Percentiles rank a stretch among this genome's conserved stretches.
Conservation (phyloP, 129 eudicot genomes). For the Flaveria ramosissima region DNA sequence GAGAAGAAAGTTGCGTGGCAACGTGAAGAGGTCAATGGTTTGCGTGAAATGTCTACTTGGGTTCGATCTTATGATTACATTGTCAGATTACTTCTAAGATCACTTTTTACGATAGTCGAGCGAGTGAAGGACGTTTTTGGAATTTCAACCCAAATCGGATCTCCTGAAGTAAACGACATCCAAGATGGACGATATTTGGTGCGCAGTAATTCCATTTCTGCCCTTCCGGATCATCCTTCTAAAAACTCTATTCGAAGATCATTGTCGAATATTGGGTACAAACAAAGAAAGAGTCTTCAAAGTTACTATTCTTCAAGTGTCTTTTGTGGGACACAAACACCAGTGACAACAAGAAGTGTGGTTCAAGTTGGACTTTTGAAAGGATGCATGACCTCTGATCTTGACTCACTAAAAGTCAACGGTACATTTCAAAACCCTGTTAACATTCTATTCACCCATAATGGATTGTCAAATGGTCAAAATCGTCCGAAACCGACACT, state of each 20-base stretch:
- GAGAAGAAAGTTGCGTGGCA: slow-evolving; percentile 88
- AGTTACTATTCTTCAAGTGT: slow-evolving; percentile 32
- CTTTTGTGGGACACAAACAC: slow-evolving; percentile 41
- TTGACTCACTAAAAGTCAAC: slow-evolving; percentile 43
- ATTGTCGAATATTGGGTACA: slow-evolving; percentile 55
- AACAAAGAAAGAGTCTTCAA: slow-evolving; percentile 32
- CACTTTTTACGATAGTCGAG: slow-evolving; percentile 62
- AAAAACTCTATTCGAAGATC: slow-evolving; percentile 47
- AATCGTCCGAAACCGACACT: slow-evolving; percentile 53
- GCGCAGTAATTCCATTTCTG: slow-evolving; percentile 61
- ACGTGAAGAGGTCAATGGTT: slow-evolving; percentile 74
- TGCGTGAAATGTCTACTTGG: slow-evolving; percentile 90
- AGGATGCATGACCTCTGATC: slow-evolving; percentile 68
- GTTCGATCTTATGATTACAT: slow-evolving; percentile 61
- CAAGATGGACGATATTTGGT: slow-evolving; percentile 31
- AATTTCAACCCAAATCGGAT: slow-evolving; percentile 27
- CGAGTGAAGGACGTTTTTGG: slow-evolving; percentile 61
- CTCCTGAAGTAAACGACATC: slow-evolving; percentile 21
- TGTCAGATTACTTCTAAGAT: slow-evolving; percentile 64
- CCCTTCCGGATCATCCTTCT: slow-evolving; percentile 48
- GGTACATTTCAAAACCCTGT: slow-evolving; percentile 10
- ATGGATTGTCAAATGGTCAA: slow-evolving; percentile 31
- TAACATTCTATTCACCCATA: slow-evolving; percentile 29
- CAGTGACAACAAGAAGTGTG: slow-evolving; percentile 44
- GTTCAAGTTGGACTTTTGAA: slow-evolving; percentile 50